A percentile compares a stretch with the other conserved stretches of the same genome.
Evolutionary conservation across 257 asterid genomes (phyloP).

Genomic region (Scutellaria minor): DNA sequence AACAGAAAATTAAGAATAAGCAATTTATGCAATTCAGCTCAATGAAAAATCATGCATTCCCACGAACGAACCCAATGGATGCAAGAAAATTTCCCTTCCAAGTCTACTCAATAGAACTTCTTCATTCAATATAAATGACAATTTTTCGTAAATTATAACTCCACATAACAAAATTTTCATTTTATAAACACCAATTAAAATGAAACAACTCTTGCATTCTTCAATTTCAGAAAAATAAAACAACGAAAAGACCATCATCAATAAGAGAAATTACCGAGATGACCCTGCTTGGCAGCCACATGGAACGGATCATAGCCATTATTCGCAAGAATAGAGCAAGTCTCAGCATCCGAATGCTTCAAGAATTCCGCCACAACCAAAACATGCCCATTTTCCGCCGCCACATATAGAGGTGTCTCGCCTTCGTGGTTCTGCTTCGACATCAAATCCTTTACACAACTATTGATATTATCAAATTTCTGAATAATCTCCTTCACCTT

Average conservation of each 20-base stretch:
- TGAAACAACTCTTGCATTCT: not conserved
- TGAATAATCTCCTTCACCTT: conserved; percentile 77
- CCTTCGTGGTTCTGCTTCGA: conserved; percentile 92
- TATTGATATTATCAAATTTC: conserved; percentile 48
- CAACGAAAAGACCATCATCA: not conserved
- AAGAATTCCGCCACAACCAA: conserved; percentile 76
- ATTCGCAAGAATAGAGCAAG: conserved; percentile 72
- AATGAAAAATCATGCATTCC: not conserved
- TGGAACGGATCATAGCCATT: conserved; percentile 93
- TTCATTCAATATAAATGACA: not conserved
- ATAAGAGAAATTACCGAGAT: conserved; percentile 57
- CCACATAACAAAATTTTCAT: not conserved
- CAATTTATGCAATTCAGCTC: conserved; percentile 12
- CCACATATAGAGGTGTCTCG: conserved; percentile 86
- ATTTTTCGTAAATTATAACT: not conserved
- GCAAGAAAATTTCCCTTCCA: not conserved
- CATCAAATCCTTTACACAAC: conserved; percentile 60
- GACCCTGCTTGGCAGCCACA: conserved; percentile 93
- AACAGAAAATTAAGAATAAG: conserved; percentile 10
- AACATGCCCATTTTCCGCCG: conserved; percentile 84
- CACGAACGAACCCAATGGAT: not conserved
- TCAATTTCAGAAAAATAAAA: not conserved
- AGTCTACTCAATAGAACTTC: not conserved
- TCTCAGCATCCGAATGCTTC: conserved; percentile 75
- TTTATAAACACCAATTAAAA: not conserved